Conservation (phyloP, 768 basidiomycete genomes). For the Leccinum aurantiacum region DNA sequence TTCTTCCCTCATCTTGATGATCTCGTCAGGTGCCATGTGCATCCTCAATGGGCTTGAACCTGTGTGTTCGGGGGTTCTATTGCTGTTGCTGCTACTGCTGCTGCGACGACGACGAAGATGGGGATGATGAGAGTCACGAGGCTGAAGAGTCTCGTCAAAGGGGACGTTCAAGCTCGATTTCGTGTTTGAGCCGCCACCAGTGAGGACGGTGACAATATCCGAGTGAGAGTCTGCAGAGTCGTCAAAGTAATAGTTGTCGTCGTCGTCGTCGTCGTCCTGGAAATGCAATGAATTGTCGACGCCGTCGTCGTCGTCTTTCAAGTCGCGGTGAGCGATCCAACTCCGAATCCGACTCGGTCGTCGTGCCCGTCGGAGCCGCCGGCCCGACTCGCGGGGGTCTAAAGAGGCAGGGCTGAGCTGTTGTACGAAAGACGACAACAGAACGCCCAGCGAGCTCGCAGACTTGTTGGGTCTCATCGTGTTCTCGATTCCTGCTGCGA, state of each 20-base stretch:
- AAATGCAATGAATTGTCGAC: slow-evolving; percentile 17
- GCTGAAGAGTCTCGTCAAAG: background rate
- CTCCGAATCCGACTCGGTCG: slow-evolving; percentile 17
- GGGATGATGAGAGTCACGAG: background rate
- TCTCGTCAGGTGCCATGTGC: slow-evolving; percentile 22
- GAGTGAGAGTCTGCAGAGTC: slow-evolving; percentile 1
- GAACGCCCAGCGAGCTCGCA: background rate
- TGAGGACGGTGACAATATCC: background rate
- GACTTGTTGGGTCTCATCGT: slow-evolving; percentile 1
- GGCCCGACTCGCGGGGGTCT: background rate
- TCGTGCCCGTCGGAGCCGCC: slow-evolving; percentile 1
- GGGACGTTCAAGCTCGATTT: background rate
- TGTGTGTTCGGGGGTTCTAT: background rate
- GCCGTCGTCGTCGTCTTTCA: background rate
- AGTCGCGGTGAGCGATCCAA: slow-evolving; percentile 13
- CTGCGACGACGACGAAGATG: background rate
- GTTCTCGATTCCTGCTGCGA: background rate
- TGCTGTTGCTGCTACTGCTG: background rate
- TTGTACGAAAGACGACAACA: slow-evolving; percentile 26
- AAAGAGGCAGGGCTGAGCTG: slow-evolving; percentile 10
- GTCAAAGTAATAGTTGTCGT: slow-evolving; percentile 4
- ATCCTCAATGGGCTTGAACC: slow-evolving; percentile 8
- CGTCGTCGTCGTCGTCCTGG: slow-evolving; percentile 8
- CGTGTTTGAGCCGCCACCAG: background rate
- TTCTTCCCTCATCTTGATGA: slow-evolving; percentile 19